phyloP scores from a whole-genome alignment of 108 stramenopile species.

The Hondaea fermentalgiana region DNA sequence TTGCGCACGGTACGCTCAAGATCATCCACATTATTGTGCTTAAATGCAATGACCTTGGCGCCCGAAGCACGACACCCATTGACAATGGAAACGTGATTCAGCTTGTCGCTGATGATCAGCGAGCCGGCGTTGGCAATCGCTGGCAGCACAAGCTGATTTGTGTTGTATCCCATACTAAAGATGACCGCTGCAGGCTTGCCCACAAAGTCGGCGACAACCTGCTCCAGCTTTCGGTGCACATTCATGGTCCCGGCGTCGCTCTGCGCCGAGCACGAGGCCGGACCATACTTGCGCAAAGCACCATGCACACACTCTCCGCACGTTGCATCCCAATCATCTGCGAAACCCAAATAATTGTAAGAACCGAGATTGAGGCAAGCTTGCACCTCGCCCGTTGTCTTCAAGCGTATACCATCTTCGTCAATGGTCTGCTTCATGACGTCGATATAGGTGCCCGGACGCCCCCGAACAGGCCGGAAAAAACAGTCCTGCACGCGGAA shows the following conservation, averaged over 20 bases:
- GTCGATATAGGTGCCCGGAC: slow-evolving; percentile 72
- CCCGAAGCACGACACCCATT: slow-evolving; percentile 88
- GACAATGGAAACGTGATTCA: slow-evolving; percentile 97
- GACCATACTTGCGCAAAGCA: neutral
- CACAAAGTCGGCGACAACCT: slow-evolving; percentile 72
- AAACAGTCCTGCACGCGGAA: slow-evolving; percentile 94
- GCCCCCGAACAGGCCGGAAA: slow-evolving; percentile 84
- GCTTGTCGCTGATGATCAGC: slow-evolving; percentile 80
- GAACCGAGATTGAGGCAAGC: slow-evolving; percentile 25
- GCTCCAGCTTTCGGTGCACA: slow-evolving; percentile 76
- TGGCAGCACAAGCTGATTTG: slow-evolving; percentile 90
- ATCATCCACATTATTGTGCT: slow-evolving; percentile 80
- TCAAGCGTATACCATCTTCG: slow-evolving; percentile 79
- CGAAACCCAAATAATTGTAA: slow-evolving; percentile 34
- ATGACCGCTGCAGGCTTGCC: slow-evolving; percentile 88
- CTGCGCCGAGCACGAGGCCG: slow-evolving; percentile 19
- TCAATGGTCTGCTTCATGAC: slow-evolving; percentile 75
- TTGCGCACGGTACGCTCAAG: slow-evolving; percentile 76
- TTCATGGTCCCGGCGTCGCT: slow-evolving; percentile 70
- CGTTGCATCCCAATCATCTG: neutral
- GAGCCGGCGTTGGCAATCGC: slow-evolving; percentile 70
- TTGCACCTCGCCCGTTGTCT: slow-evolving; percentile 14
- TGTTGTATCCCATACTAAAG: slow-evolving; percentile 96
- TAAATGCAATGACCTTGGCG: slow-evolving; percentile 89
- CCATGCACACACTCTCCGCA: neutral